These are phyloP conservation scores for Venturiaceae sp. DNA, from an alignment of 2,329 filamentous ascomycete species.

Conservation along the genomic window DNA sequence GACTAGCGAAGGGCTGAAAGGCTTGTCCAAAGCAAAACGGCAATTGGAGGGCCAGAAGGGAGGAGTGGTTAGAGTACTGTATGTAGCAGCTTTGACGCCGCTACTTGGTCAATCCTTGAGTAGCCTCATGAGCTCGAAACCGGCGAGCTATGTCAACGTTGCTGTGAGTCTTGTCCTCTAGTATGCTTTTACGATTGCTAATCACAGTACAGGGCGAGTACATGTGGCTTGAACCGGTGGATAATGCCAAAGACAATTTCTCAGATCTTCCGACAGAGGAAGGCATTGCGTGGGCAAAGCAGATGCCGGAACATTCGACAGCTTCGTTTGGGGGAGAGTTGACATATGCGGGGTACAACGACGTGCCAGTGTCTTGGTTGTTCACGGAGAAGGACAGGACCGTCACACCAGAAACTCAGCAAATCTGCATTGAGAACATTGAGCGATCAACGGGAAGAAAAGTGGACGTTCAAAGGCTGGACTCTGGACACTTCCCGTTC, in stretches of 20 bases:
- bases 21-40: slow-evolving; percentile 18
- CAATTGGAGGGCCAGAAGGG: slow-evolving; percentile 19
- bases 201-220: background rate
- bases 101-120: background rate
- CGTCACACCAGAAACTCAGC: slow-evolving; percentile 23
- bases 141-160: background rate
- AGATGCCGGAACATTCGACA: no score
- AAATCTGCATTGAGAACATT: no score
- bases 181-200: background rate
- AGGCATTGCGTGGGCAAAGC: no score
- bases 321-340: slow-evolving; percentile 20
- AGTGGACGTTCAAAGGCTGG: slow-evolving; percentile 28
- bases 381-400: slow-evolving; percentile 25
- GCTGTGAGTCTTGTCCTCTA: background rate
- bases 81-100: slow-evolving; percentile 5
- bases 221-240: slow-evolving; percentile 5
- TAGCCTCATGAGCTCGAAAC: background rate
- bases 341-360: slow-evolving; percentile 30
- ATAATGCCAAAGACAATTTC: no score
- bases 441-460: slow-evolving; percentile 23
- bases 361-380: slow-evolving; percentile 30
- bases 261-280: no score
- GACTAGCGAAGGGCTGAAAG: slow-evolving; percentile 18
- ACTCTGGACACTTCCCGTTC: slow-evolving; percentile 20
- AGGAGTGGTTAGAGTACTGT: slow-evolving; percentile 21